Conservation (phyloP, 2,329 filamentous ascomycete genomes). For the Cladosporium oxysporum region DNA sequence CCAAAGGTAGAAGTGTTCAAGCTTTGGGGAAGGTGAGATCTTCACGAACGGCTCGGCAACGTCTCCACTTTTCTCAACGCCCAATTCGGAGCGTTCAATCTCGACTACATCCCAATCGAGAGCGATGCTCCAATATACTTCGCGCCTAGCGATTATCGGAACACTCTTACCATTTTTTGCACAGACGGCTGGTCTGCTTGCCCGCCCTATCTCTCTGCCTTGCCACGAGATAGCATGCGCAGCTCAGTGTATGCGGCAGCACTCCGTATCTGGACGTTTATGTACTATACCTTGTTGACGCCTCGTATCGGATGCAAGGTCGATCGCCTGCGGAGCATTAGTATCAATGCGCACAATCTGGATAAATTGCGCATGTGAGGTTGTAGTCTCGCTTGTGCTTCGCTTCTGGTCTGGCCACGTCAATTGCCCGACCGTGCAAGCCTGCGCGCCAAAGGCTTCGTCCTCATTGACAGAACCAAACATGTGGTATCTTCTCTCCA, state of each 20-base stretch:
- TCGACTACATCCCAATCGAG: not conserved
- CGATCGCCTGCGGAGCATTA: not conserved
- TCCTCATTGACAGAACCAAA: not conserved
- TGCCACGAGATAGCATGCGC: not conserved
- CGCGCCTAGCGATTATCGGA: not conserved
- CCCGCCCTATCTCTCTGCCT: not conserved
- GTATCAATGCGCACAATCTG: not conserved
- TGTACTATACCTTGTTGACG: not conserved
- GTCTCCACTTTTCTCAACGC: slow-evolving; percentile 6
- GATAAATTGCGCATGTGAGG: not conserved
- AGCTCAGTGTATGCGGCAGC: not conserved
- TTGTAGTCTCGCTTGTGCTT: not conserved
- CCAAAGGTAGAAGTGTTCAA: slow-evolving; percentile 4
- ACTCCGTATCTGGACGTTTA: not conserved
- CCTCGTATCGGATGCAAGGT: not conserved
- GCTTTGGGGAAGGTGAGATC: not conserved
- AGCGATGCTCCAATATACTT: not conserved
- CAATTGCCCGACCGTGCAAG: not conserved
- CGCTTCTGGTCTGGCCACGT: not conserved
- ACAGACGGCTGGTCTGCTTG: not conserved
- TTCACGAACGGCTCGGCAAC: not conserved
- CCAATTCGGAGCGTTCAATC: not conserved
- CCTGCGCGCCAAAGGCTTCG: not conserved
- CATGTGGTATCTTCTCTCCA: not conserved
- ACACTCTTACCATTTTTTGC: not conserved